Evolutionary conservation across 768 basidiomycete genomes (phyloP), one percentile per base, ranked within the genome.

Genomic region (Fomitopsis serialis): DNA sequence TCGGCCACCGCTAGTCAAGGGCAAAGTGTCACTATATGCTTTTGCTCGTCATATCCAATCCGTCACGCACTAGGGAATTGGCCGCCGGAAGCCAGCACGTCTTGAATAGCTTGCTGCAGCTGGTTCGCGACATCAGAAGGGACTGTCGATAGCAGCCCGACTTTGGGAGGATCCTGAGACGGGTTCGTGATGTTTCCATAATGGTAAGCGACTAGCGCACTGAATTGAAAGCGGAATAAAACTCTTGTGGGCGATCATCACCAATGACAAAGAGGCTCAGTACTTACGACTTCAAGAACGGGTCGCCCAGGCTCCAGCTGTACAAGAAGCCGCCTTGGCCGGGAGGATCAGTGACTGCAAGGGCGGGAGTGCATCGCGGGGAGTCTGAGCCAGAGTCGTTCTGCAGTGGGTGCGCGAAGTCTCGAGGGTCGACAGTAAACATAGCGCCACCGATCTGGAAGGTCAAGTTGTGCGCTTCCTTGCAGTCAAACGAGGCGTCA

Each of bases 381-480:
- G 47, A 47, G 2, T 42, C 46, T 9, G 57, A 53, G 2, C 53
- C 53, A 2, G 58, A 50, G 29, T 40, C 37, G 24, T 64, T 54
- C 48, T 64, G 71, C 2, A 67, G 69, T 55, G 79, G 79, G 6
- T 66, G 66, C 3, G 77, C 70, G 54, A 90, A 84, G 66, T 91
- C 89, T 23, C 87, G 80, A 15, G 87, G 84, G 64, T 90, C 89
- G 21, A 89, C 78, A 0, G 86, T 79, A 68, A 90, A 92, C 24
- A 79, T 63, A 55, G 72, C 71, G 10, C 89, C 86, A 15, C 81
- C 84, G 45, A 92, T 87, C 50, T 78, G 68, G 64, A 91, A 92
- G 0, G 77, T 69, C 23, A 90, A 70, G 0, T 71, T 82, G 60
- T 89, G 89, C 0, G 84, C 77, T 13, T 73, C 71, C 0, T 76